phyloP scores from a whole-genome alignment of 345 rosid genomes.

The Gossypium mustelinum region DNA sequence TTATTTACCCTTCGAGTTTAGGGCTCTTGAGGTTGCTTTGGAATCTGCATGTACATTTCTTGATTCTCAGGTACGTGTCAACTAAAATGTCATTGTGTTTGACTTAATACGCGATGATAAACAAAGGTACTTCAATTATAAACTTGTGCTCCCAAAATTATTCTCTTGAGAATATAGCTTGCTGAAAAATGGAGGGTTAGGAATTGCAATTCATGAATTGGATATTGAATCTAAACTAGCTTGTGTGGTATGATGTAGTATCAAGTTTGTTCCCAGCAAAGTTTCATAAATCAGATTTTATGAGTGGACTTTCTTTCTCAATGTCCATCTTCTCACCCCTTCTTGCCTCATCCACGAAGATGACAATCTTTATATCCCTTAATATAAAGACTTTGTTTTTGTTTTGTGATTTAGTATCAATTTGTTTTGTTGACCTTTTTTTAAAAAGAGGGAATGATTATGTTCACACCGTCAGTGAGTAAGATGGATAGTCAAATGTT shows the following conservation, averaged over 20 bases:
- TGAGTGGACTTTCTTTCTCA: not conserved
- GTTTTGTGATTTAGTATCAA: not conserved
- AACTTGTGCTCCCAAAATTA: not conserved
- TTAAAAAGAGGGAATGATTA: not conserved
- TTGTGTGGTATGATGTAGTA: not conserved
- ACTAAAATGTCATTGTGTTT: not conserved
- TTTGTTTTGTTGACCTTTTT: not conserved
- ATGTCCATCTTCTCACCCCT: not conserved
- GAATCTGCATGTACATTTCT: slow-evolving; percentile 98
- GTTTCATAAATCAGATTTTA: not conserved
- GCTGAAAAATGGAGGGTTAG: not conserved
- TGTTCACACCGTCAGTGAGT: too few relatives aligned
- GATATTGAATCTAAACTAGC: not conserved
- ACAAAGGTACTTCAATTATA: not conserved
- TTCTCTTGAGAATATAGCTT: not conserved
- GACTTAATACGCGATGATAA: not conserved
- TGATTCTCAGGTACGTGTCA: slow-evolving; percentile 81
- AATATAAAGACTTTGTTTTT: not conserved
- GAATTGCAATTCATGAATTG: not conserved
- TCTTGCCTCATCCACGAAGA: not conserved
- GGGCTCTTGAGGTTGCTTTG: slow-evolving; percentile 90
- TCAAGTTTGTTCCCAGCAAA: not conserved
- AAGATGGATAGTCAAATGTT: too few relatives aligned
- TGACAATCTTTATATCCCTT: not conserved
- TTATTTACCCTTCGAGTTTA: slow-evolving; percentile 95